Base-by-base conservation (phyloP, 208 protist species). In the Trypanosoma melophagium region DNA sequence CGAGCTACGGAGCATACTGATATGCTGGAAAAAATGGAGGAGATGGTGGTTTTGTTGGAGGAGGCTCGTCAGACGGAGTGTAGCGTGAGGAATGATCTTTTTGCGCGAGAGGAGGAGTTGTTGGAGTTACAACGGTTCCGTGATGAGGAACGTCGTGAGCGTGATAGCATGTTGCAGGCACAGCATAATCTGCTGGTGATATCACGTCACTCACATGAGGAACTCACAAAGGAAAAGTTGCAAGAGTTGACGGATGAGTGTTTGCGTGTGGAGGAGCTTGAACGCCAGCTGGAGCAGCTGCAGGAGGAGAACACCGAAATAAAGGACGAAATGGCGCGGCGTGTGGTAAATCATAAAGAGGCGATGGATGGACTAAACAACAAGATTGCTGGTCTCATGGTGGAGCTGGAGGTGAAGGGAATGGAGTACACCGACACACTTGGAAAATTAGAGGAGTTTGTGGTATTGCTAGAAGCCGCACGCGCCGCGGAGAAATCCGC, bases 371-470 rank as follows among this genome's bases (percentile, higher is more conserved):
- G 7, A 0, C 54, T 74, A 5, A 67, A 74, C 60, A 52, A 51
- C 4, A 74, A 67, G 42, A 62, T 68, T 42, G 61, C 66, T 38
- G 65, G 3, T 31, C 64, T 66, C 8, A 65, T 64, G 71, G 38
- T 25, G 14, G 68, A 70, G 54, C 54, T 67, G 13, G 79, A 83
- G 19, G 51, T 64, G 24, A 87, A 83, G 67, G 69, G 71, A 1
- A 42, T 59, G 22, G 81, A 85, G 47, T 79, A 79, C 56, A 76
- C 69, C 0, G 74, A 81, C 9, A 83, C 74, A 0, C 73, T 92
- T 17, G 80, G 83, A 3, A 71, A 83, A 44, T 65, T 93, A 19
- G 87, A 93, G 63, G 83, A 93, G 63, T 86, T 89, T 55, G 81
- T 90, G 12, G 56, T 51, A 0, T 51, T 93, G 16, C 66, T 90